Evolutionary conservation across 805 yeast species (phyloP).

Genomic region (Yamadazyma akitaensis): DNA sequence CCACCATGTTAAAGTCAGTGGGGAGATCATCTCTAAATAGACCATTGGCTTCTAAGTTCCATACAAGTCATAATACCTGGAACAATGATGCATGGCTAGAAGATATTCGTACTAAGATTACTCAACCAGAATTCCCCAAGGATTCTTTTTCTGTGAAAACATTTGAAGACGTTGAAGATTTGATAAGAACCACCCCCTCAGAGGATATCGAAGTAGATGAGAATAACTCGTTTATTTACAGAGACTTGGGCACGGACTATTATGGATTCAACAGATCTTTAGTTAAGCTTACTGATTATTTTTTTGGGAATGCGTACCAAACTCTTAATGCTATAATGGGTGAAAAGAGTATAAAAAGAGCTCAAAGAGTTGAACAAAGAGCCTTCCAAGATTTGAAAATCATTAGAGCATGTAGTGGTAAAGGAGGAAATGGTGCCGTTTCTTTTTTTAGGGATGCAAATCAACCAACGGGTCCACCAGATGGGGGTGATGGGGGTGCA

Average conservation of each 20-base stretch:
- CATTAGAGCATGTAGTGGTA: constrained; percentile 67
- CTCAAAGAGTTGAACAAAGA: constrained; percentile 33
- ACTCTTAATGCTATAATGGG: constrained; percentile 36
- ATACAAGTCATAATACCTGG: background rate
- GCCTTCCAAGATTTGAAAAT: constrained; percentile 61
- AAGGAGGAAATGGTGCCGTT: constrained; percentile 85
- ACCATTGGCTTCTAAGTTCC: background rate
- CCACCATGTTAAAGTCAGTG: constrained; percentile 1
- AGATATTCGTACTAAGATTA: constrained; percentile 7
- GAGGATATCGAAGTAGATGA: constrained; percentile 7
- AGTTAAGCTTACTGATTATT: constrained; percentile 35
- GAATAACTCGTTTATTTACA: constrained; percentile 12
- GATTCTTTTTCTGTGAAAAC: background rate
- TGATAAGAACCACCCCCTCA: background rate
- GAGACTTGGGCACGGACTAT: constrained; percentile 19
- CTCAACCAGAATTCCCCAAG: background rate
- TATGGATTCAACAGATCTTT: constrained; percentile 13
- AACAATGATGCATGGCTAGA: constrained; percentile 14
- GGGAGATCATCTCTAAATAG: background rate
- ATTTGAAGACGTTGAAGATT: background rate
- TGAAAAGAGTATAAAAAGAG: constrained; percentile 25
- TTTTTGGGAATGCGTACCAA: constrained; percentile 39
- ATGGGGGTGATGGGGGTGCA: constrained; percentile 98
- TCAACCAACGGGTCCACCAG: constrained; percentile 86
- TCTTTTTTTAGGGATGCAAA: constrained; percentile 88